Evolutionary conservation across 805 yeast genomes (phyloP).

Genomic region (Metschnikowia hibisci): DNA sequence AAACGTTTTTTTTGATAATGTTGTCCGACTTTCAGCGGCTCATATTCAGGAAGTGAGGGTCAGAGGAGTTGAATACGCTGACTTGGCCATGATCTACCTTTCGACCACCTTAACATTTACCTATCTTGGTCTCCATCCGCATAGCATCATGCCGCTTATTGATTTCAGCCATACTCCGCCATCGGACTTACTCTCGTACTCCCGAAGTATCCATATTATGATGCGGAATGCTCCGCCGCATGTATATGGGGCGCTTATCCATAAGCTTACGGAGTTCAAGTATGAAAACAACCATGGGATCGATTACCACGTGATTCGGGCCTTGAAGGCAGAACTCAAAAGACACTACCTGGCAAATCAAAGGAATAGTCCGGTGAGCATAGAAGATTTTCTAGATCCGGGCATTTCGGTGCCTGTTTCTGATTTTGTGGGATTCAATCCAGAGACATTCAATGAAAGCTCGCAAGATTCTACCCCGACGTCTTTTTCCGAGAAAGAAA

Average conservation of each 20-base stretch:
- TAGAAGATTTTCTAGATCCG: constrained; percentile 3
- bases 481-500: background rate
- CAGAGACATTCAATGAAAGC: background rate
- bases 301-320: background rate
- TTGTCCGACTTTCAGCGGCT: constrained; percentile 9
- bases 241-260: constrained; percentile 5
- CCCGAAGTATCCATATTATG: constrained; percentile 8
- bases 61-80: constrained; percentile 4
- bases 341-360: background rate
- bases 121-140: constrained; percentile 32
- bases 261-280: constrained; percentile 7
- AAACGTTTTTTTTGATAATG: constrained; percentile 21
- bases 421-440: background rate
- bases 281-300: constrained; percentile 1
- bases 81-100: constrained; percentile 9
- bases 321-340: background rate
- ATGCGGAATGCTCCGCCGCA: constrained; percentile 3
- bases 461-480: too few species aligned
- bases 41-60: constrained; percentile 8
- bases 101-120: constrained; percentile 24
- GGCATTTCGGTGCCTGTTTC: constrained; percentile 3
- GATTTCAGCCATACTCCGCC: constrained; percentile 17
- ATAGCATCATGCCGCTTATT: constrained; percentile 26
- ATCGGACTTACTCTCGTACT: constrained; percentile 21
- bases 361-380: constrained; percentile 3